These are phyloP conservation scores for Botryotinia convoluta DNA, from an alignment of 2,329 filamentous ascomycete genomes.

Conservation along the genomic window DNA sequence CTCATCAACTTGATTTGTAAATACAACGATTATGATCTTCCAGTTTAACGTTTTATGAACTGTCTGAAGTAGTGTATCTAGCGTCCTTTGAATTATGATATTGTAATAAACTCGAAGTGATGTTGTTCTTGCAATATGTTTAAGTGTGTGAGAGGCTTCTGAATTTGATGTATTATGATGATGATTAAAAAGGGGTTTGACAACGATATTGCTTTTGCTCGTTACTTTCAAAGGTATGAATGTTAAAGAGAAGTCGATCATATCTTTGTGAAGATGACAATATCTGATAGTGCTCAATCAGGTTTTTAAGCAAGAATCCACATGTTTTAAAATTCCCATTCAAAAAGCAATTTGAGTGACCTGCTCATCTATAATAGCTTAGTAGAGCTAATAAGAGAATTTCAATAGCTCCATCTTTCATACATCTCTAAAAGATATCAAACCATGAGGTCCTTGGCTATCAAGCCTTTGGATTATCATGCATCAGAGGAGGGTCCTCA, in stretches of 20 bases:
- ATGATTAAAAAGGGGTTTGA: neutral
- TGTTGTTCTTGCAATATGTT: neutral
- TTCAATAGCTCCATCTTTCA: neutral
- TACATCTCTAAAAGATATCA: neutral
- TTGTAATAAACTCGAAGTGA: accelerated
- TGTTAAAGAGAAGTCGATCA: neutral
- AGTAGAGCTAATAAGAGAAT: accelerated
- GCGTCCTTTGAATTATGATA: accelerated
- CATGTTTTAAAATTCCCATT: neutral
- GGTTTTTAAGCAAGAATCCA: too few relatives aligned
- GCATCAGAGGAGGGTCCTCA: accelerated
- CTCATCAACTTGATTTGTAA: neutral
- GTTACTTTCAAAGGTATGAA: neutral
- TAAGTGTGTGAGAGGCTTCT: accelerated
- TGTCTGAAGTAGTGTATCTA: neutral
- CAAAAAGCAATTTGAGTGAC: too few relatives aligned
- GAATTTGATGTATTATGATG: too few relatives aligned
- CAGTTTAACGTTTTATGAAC: too few relatives aligned
- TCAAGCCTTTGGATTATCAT: neutral
- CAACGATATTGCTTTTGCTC: neutral
- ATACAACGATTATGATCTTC: too few relatives aligned
- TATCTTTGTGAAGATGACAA: too few relatives aligned
- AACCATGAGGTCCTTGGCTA: accelerated
- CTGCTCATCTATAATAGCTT: accelerated
- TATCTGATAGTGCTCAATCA: neutral